Percentiles rank a stretch among this genome's conserved stretches.
These are phyloP conservation scores for Vitis rotundifolia DNA, from an alignment of 164 flowering plant genomes.

Conservation along the genomic window DNA sequence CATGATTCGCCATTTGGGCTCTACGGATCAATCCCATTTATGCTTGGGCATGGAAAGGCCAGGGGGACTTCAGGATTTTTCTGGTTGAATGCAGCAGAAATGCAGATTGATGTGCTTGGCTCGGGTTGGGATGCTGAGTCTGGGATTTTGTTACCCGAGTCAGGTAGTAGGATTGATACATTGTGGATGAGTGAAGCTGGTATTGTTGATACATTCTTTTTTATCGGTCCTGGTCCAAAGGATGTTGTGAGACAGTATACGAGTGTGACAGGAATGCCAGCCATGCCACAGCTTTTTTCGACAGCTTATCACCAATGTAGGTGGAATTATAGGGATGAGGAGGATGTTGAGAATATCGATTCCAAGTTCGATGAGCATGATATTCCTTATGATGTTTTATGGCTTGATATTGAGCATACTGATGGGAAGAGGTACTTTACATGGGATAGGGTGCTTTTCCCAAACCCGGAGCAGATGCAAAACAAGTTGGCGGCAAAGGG, in stretches of 20 bases:
- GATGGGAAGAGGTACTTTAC: slow-evolving; percentile 96
- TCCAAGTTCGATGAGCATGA: slow-evolving; percentile 88
- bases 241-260: slow-evolving; percentile 84
- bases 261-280: slow-evolving; percentile 70
- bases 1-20: slow-evolving; percentile 94
- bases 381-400: slow-evolving; percentile 95
- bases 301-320: slow-evolving; percentile 92
- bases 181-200: slow-evolving; percentile 99
- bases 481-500: slow-evolving; percentile 83
- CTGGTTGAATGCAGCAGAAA: slow-evolving; percentile 99
- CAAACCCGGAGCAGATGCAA: slow-evolving; percentile 93
- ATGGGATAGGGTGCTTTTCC: slow-evolving; percentile 81
- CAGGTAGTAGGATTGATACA: slow-evolving; percentile 71
- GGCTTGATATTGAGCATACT: slow-evolving; percentile 99
- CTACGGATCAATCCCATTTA: slow-evolving; percentile 92
- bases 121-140: slow-evolving; percentile 79
- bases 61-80: slow-evolving; percentile 82
- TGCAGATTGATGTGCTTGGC: slow-evolving; percentile 95
- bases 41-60: slow-evolving; percentile 79
- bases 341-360: slow-evolving; percentile 88
- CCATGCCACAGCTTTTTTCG: slow-evolving; percentile 90
- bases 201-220: slow-evolving; percentile 87
- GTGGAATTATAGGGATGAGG: slow-evolving; percentile 98
- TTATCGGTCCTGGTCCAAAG: slow-evolving; percentile 91
- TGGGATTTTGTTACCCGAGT: slow-evolving; percentile 49